Conservation (phyloP, 1,284 basidiomycete genomes). For the Cryptococcus wingfieldii region DNA sequence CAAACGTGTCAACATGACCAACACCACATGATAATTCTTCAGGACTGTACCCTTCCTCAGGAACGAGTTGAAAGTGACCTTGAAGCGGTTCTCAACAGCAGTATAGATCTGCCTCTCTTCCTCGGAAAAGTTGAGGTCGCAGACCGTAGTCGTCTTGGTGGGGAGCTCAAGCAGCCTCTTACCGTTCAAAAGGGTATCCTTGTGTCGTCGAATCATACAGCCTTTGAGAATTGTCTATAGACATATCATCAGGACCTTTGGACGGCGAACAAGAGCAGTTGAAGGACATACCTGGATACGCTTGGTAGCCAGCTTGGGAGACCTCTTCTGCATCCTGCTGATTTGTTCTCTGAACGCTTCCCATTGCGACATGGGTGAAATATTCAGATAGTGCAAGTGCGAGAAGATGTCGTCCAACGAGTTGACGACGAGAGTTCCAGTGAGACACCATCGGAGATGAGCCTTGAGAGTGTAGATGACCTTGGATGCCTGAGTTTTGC, state of each 20-base stretch:
- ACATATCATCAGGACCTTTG: background rate
- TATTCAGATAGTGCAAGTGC: slow-evolving; percentile 32
- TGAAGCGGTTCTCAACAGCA: slow-evolving; percentile 37
- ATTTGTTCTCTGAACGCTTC: slow-evolving; percentile 35
- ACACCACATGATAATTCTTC: slow-evolving; percentile 40
- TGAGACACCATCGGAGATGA: slow-evolving; percentile 39
- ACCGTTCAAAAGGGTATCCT: slow-evolving; percentile 45
- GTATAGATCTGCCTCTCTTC: slow-evolving; percentile 48
- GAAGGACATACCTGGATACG: slow-evolving; percentile 34
- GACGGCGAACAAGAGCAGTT: background rate
- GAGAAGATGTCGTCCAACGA: slow-evolving; percentile 35
- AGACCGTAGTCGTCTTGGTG: slow-evolving; percentile 33
- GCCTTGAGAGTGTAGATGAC: slow-evolving; percentile 33
- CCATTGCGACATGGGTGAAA: slow-evolving; percentile 25
- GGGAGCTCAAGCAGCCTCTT: slow-evolving; percentile 38
- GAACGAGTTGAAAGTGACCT: slow-evolving; percentile 45
- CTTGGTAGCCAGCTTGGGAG: slow-evolving; percentile 31
- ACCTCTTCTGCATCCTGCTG: slow-evolving; percentile 23
- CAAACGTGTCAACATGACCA: slow-evolving; percentile 42
- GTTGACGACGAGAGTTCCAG: slow-evolving; percentile 42
- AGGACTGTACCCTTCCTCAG: slow-evolving; percentile 42
- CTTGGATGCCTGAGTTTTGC: slow-evolving; percentile 33
- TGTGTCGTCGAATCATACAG: slow-evolving; percentile 41
- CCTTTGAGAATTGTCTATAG: slow-evolving; percentile 22
- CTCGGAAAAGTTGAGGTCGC: slow-evolving; percentile 35